Evolutionary conservation across 192 early-diverging fungal species (phyloP).

Genomic region (Backusella mclennaniae): DNA sequence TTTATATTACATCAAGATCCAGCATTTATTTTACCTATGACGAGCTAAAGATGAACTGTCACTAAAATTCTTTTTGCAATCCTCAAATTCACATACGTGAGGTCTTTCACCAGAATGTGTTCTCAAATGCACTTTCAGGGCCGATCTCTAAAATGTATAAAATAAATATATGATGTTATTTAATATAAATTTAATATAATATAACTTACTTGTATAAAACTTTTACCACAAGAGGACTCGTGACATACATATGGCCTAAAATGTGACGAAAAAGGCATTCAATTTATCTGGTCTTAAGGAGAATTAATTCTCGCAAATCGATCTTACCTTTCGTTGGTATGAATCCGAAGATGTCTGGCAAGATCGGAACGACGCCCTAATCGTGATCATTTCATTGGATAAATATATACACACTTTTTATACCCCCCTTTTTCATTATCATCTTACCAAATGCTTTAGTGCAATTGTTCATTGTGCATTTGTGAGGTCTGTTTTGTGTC

Average conservation of each 20-base stretch:
- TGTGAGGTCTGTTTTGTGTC: conserved; percentile 50
- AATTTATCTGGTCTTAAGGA: not conserved
- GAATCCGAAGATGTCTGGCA: conserved; percentile 75
- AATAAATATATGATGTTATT: not conserved
- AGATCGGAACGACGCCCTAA: conserved; percentile 66
- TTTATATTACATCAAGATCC: not conserved
- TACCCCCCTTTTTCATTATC: not conserved
- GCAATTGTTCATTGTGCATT: conserved; percentile 63
- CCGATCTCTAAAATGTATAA: conserved; percentile 56
- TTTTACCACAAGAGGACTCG: conserved; percentile 69
- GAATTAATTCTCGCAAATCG: not conserved
- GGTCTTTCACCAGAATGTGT: conserved; percentile 79
- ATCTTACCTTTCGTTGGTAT: conserved; percentile 72
- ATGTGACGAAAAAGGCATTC: conserved; percentile 5
- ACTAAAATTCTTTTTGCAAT: conserved; percentile 76
- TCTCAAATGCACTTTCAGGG: conserved; percentile 77
- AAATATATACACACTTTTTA: not conserved
- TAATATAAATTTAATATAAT: not conserved
- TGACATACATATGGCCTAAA: conserved; percentile 66
- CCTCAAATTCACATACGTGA: conserved; percentile 63
- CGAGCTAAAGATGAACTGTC: conserved; percentile 76
- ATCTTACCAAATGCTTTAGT: conserved; percentile 62
- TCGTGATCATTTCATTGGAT: not conserved
- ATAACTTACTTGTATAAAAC: conserved; percentile 64
- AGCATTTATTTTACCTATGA: conserved; percentile 51